Base-by-base conservation (phyloP, 2,329 filamentous ascomycete genomes). In the Venturia effusa region DNA sequence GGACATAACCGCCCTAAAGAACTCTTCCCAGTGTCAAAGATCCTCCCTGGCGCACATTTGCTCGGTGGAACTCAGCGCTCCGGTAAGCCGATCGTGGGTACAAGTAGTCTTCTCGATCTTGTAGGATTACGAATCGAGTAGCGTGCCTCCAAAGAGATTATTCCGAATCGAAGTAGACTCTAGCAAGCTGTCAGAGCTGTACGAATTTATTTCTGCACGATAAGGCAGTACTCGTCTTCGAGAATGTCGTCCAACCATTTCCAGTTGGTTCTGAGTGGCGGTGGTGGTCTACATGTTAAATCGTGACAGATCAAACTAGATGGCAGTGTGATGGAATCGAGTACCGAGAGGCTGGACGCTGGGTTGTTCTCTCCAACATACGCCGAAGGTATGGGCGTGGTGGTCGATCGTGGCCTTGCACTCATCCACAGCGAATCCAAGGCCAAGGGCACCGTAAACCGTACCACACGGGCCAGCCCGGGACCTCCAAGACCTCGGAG, bases 31-130 rank as follows among this genome's bases (percentile, higher is more conserved):
- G 0, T 80, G 68, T 4, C 78, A 72, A 2, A 80, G 70, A 41
- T 77, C 77, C 65, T 80, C 78, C 65, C 79, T 76, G 24, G 75
- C 78, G 62, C 78, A 78, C 71, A 80, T 78, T 67, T 80, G 78
- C 67, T 79, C 77, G 62, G 78, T 75, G 64, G 79, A 78, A 3
- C 75, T 70, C 62, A 79, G 76, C 0, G 74, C 71, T 0, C 74
- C 72, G 24, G 71, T 69, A 22, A 79, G 61, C 5, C 78, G 77
- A 63, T 77, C 74, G 67, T 79, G 78, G 10, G 78, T 70, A 30
- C 79, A 76, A 40, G 76, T 74, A 1, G 77, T 79, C 64, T 78
- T 77, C 39, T 72, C 74, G 0, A 77, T 79, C 39, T 74, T 72
- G 65, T 73, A n/a, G n/a, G n/a, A n/a, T n/a, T n/a, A 79, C 4